These are phyloP conservation scores for Elongisporangium prolatum DNA, from an alignment of 352 stramenopile species.

Conservation along the genomic window DNA sequence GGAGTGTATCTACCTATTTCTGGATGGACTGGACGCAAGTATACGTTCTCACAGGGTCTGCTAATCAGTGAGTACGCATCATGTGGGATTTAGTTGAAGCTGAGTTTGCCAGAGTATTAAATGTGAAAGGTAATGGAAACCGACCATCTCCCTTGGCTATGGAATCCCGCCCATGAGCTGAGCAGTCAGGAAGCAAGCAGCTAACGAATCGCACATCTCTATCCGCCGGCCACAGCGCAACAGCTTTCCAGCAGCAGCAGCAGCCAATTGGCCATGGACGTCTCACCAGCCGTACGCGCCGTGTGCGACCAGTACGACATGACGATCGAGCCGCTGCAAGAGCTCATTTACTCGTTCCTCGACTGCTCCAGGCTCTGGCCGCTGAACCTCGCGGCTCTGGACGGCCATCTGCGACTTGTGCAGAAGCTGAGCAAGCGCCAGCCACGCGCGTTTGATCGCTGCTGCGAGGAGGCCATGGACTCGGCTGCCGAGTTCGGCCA, in stretches of 20 bases:
- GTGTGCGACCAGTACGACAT: constrained; percentile 41
- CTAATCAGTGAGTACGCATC: not conserved
- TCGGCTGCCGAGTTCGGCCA: constrained; percentile 59
- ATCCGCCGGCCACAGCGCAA: not conserved
- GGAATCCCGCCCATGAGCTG: not conserved
- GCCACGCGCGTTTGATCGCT: constrained; percentile 35
- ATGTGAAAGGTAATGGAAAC: not conserved
- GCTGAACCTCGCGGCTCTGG: constrained; percentile 45
- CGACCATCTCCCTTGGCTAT: not conserved
- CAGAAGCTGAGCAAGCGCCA: constrained; percentile 33
- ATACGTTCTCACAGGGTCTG: not conserved
- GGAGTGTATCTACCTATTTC: not conserved
- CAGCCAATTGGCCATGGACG: constrained; percentile 1
- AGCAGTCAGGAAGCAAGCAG: not conserved
- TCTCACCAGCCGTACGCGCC: constrained; percentile 46
- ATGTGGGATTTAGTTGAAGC: not conserved
- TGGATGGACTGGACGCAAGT: not conserved
- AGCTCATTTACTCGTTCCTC: constrained; percentile 44
- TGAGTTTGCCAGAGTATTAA: not conserved
- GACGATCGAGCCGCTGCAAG: constrained; percentile 43
- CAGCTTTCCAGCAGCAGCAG: not conserved
- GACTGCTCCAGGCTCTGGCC: constrained; percentile 48
- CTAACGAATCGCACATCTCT: not conserved
- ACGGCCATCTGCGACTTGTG: constrained; percentile 44
- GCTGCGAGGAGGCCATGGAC: constrained; percentile 58